These are phyloP conservation scores for Sicyos edulis DNA, from an alignment of 306 rosid species.

Conservation along the genomic window DNA sequence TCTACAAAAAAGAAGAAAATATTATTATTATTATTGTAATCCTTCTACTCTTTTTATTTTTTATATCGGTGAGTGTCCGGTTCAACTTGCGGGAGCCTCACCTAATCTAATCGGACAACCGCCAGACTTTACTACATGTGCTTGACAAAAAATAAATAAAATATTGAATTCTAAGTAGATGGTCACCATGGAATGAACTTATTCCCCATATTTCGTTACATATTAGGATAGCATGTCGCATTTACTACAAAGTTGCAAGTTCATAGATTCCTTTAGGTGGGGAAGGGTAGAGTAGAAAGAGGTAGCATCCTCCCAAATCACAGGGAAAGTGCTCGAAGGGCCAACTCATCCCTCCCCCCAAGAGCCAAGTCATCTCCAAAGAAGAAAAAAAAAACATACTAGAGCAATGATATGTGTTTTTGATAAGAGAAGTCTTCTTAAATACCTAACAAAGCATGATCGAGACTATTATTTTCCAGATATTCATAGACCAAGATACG, in stretches of 20 bases:
- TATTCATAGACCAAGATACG: slow-evolving; percentile 81
- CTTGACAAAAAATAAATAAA: no score
- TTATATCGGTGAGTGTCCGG: no score
- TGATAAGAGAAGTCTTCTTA: background rate
- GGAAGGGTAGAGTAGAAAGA: slow-evolving; percentile 12
- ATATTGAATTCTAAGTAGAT: no score
- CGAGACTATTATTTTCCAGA: slow-evolving; percentile 72
- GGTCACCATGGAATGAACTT: no score
- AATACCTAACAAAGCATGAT: slow-evolving; percentile 64
- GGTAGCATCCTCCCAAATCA: background rate
- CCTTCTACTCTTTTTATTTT: background rate
- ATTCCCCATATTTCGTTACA: background rate
- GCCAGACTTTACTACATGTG: no score
- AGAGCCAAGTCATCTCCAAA: background rate
- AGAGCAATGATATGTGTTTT: background rate
- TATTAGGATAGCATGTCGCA: background rate
- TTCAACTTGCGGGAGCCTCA: no score
- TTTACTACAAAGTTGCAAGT: background rate
- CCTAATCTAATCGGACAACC: no score
- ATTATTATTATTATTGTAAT: background rate
- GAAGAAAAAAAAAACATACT: background rate
- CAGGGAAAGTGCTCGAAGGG: background rate
- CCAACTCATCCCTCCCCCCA: background rate
- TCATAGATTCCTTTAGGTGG: background rate
- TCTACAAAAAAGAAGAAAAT: slow-evolving; percentile 28